Conservation (phyloP, 2,329 filamentous ascomycete species). For the Pestalotiopsis sp. region DNA sequence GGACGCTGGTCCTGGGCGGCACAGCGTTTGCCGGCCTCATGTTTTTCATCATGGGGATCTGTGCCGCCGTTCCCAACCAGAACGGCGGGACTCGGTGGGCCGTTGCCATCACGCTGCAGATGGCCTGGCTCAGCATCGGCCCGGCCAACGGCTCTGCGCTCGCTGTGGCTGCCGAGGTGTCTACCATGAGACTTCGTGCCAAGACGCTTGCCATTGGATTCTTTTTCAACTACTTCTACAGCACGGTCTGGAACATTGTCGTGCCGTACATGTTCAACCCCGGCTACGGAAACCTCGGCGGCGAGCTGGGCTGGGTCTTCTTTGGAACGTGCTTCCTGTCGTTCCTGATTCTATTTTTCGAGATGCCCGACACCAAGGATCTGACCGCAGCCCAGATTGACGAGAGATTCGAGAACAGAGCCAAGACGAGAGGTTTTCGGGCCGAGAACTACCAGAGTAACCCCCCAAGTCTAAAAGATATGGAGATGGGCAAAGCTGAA, state of each 20-base stretch:
- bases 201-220: constrained; percentile 12
- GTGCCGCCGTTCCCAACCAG: constrained; percentile 3
- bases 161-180: constrained; percentile 8
- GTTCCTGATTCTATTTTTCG: neutral
- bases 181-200: constrained; percentile 9
- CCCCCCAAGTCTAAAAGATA: neutral
- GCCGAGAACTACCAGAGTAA: neutral
- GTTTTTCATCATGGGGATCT: constrained; percentile 10
- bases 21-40: constrained; percentile 3
- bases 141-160: constrained; percentile 9
- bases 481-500: constrained; percentile 6
- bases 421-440: neutral
- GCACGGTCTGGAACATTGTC: constrained; percentile 11
- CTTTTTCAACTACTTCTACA: constrained; percentile 15
- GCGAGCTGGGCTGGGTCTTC: constrained; percentile 7
- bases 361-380: constrained; percentile 11
- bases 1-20: constrained; percentile 6
- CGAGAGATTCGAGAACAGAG: constrained; percentile 8
- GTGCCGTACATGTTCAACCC: constrained; percentile 13
- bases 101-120: constrained; percentile 8
- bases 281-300: constrained; percentile 8
- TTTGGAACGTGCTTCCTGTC: constrained; percentile 6
- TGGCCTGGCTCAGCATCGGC: constrained; percentile 11
- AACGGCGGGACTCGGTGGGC: neutral
- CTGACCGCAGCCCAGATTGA: constrained; percentile 7